Evolutionary conservation across 2,329 filamentous ascomycete genomes (phyloP).

Genomic region (Ophiostoma himal-ulmi): DNA sequence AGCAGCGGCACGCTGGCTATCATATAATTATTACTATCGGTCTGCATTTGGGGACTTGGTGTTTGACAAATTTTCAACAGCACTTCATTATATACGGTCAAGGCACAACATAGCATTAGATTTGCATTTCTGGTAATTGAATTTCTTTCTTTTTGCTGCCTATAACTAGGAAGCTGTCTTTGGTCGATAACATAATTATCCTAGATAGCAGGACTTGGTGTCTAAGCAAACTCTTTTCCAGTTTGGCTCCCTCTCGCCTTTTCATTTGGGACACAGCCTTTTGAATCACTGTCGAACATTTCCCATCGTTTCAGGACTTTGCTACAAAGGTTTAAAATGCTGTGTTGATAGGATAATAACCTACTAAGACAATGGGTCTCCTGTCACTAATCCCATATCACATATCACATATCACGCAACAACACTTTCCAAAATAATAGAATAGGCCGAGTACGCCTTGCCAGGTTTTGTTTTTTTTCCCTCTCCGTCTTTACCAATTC

Average conservation of each 20-base stretch:
- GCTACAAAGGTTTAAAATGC: no score
- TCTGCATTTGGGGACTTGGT: not conserved
- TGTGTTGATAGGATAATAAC: no score
- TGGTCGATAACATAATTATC: not conserved
- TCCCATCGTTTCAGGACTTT: no score
- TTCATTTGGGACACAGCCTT: not conserved
- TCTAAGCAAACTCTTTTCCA: not conserved
- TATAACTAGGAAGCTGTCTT: not conserved
- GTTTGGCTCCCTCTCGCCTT: conserved; percentile 1
- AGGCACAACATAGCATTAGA: not conserved
- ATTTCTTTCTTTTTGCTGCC: not conserved
- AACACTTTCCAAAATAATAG: no score
- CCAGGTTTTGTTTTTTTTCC: not conserved
- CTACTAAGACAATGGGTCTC: no score
- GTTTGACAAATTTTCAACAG: not conserved
- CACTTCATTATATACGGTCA: not conserved
- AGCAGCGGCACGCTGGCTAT: not conserved
- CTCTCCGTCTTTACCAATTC: not conserved
- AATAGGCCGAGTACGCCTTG: not conserved
- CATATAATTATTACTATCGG: not conserved
- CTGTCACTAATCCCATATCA: not conserved
- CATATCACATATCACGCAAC: no score
- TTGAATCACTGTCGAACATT: not conserved
- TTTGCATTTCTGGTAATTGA: not conserved
- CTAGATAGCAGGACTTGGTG: not conserved